Base-by-base conservation (phyloP, 306 rosid species). In the Luffa aegyptiaca region DNA sequence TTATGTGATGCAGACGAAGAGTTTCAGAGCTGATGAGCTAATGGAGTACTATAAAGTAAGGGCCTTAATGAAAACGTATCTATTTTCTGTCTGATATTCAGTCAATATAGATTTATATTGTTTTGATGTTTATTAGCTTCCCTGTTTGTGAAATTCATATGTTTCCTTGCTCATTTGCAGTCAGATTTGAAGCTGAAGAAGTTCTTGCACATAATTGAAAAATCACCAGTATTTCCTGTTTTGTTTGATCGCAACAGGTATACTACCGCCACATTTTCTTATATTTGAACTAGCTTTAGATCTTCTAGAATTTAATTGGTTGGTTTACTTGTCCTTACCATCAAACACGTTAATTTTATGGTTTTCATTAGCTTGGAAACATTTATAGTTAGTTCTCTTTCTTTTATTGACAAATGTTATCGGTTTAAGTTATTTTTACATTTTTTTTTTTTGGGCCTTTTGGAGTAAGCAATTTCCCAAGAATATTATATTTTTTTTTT, bases 151-250 rank as follows among this genome's bases (percentile, higher is more conserved):
- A 76, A 53, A 17, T 56, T 64, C 81, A 61, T 87, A 49, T 82
- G 78, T 81, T n/a, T 37, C 31, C 55, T 21, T 33, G 5, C n/a
- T 80, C 44, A 57, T 84, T 86, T 75, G 72, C 93, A 95, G 98
- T 87, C 96, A 76, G 98, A 95, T 90, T 83, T 91, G 90, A 95
- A 95, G 80, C 87, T 95, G 88, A 95, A 91, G 97, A 95, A 95
- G 81, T 95, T 91, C 89, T 81, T 95, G 88, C 97, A 93, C 87
- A 95, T 95, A 86, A 93, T 92, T 70, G 97, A 95, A 88, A 83
- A 83, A 44, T 90, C 93, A 14, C 86, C 91, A 14, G 96, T 91
- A 82, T 95, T 69, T 80, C 98, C 98, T 35, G 96, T 95, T 82
- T 35, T 92, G 81, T 91, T 89, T 84, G 98, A 95, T 80, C 42